Evolutionary conservation across 768 basidiomycete species (phyloP).

Genomic region (Boletus coccyginus): DNA sequence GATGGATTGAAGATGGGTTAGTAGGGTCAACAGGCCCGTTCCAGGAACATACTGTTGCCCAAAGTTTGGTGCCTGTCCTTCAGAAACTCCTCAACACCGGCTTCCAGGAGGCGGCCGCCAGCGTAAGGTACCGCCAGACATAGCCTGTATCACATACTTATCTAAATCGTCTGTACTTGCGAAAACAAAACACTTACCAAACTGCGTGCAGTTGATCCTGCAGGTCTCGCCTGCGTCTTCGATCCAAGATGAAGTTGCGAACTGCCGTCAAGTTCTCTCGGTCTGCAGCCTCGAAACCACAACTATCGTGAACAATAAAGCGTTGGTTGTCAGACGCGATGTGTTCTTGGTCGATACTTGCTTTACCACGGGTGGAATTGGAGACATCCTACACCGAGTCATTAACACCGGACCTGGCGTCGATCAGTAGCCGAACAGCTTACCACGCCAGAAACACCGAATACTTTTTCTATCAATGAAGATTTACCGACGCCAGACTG

Average conservation of each 20-base stretch:
- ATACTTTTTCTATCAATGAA: conserved; percentile 2
- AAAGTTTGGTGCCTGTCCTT: background rate
- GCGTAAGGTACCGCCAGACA: background rate
- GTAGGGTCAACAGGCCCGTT: background rate
- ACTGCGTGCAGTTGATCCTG: conserved; percentile 5
- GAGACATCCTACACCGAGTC: background rate
- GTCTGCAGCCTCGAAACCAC: conserved; percentile 6
- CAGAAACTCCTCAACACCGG: conserved; percentile 2
- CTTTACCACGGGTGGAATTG: background rate
- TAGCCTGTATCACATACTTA: background rate
- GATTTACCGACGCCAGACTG: background rate
- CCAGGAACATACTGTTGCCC: conserved; percentile 2
- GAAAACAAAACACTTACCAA: background rate
- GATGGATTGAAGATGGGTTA: background rate
- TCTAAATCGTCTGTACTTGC: background rate
- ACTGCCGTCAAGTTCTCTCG: background rate
- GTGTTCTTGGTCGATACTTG: background rate
- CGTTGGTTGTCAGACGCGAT: background rate
- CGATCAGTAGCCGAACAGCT: background rate
- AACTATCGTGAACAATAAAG: conserved; percentile 5
- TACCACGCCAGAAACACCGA: conserved; percentile 3
- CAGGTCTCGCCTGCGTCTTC: background rate
- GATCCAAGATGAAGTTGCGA: background rate
- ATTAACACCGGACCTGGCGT: background rate
- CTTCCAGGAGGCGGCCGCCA: background rate